These are phyloP conservation scores for Chimonanthus salicifolius DNA, from an alignment of 164 flowering plant genomes.

Conservation along the genomic window DNA sequence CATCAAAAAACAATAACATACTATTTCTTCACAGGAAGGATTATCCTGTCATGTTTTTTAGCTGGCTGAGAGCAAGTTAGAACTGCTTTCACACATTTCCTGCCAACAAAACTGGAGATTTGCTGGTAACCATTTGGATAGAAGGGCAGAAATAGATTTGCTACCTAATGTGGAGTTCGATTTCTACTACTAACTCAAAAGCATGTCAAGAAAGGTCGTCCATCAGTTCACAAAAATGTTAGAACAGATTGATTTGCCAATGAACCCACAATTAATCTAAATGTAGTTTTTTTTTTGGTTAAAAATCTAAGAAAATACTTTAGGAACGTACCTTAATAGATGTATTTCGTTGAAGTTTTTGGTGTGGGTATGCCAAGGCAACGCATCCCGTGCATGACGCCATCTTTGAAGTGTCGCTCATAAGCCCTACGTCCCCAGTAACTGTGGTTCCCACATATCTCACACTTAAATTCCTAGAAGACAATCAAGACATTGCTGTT, in stretches of 20 bases:
- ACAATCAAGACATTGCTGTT: not conserved
- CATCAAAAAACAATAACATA: no score
- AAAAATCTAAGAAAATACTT: not conserved
- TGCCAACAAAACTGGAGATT: no score
- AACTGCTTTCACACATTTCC: no score
- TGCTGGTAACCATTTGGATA: no score
- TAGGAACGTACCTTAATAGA: constrained; percentile 61
- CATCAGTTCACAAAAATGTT: not conserved
- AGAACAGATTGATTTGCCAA: not conserved
- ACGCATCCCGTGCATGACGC: constrained; percentile 97
- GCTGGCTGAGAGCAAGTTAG: no score
- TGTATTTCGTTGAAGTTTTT: constrained; percentile 97
- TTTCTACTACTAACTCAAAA: not conserved
- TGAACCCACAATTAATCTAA: not conserved
- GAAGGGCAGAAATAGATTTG: no score
- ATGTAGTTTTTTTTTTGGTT: not conserved
- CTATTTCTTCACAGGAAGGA: no score
- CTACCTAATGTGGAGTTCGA: not conserved
- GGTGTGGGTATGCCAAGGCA: constrained; percentile 97
- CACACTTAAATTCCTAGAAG: constrained; percentile 91
- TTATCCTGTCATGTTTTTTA: no score
- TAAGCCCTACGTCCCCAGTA: constrained; percentile 98
- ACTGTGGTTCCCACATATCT: constrained; percentile 97
- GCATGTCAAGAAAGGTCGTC: not conserved
- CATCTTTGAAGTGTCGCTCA: constrained; percentile 99